Conservation (phyloP, 2,329 filamentous ascomycete species). For the Trichoderma pleuroti region DNA sequence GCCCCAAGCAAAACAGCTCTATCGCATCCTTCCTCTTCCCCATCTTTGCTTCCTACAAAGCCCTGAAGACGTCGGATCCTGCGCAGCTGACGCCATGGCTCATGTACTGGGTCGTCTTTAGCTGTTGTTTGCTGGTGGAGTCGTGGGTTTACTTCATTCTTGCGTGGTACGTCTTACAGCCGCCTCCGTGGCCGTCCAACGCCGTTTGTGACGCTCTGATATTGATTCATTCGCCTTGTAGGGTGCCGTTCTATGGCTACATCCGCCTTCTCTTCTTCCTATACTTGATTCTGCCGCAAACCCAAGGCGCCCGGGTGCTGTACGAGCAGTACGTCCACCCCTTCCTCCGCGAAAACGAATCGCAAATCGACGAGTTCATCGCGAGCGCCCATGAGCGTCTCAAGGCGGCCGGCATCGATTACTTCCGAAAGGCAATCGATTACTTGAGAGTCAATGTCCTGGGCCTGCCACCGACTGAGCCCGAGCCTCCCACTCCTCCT, state of each 20-base stretch:
- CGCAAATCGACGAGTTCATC: conserved; percentile 87
- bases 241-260: conserved; percentile 92
- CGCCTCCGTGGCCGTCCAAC: background rate
- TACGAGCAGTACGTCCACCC: conserved; percentile 86
- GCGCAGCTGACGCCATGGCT: conserved; percentile 93
- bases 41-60: conserved; percentile 96
- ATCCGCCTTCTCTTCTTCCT: conserved; percentile 81
- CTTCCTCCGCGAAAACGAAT: conserved; percentile 82
- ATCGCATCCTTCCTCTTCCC: conserved; percentile 89
- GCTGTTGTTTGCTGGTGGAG: conserved; percentile 75
- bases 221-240: conserved; percentile 29
- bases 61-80: conserved; percentile 86
- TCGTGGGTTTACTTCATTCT: conserved; percentile 86
- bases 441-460: conserved; percentile 71
- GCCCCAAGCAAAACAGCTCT: conserved; percentile 52
- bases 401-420: conserved; percentile 71
- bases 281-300: conserved; percentile 95
- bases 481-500: conserved; percentile 37
- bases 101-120: conserved; percentile 97
- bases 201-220: background rate
- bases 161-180: conserved; percentile 56
- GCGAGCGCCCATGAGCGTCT: conserved; percentile 74
- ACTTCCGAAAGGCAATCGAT: conserved; percentile 68
- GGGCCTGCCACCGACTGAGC: conserved; percentile 62
- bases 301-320: conserved; percentile 83